A percentile compares a stretch with the other conserved stretches of the same genome.
These are phyloP conservation scores for Chamaecyparis obtusa DNA, from an alignment of 75 land plant genomes.

Conservation along the genomic window DNA sequence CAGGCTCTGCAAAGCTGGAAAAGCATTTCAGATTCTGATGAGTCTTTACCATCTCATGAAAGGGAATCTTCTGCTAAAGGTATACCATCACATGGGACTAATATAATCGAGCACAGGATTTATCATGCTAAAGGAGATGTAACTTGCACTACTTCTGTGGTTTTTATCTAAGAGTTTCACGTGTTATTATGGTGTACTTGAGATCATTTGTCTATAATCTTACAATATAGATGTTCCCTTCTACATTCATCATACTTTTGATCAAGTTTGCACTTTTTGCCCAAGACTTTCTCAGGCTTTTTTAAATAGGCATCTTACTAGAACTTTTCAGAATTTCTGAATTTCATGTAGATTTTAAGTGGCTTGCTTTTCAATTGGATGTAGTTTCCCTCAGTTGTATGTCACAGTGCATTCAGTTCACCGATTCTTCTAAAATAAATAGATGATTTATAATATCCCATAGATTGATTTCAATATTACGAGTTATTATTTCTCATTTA, in stretches of 20 bases:
- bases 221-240: background rate
- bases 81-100: background rate
- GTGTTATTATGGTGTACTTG: background rate
- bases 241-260: background rate
- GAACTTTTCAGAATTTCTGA: background rate
- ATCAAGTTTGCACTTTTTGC: background rate
- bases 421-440: background rate
- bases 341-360: background rate
- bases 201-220: background rate
- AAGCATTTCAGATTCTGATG: slow-evolving; percentile 42
- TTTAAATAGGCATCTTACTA: background rate
- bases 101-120: background rate
- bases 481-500: slow-evolving; percentile 1
- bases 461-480: background rate
- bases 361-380: background rate
- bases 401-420: background rate
- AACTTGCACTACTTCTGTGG: background rate
- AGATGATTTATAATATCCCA: background rate
- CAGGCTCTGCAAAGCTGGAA: slow-evolving; percentile 83
- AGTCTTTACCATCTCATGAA: slow-evolving; percentile 12
- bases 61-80: slow-evolving; percentile 44
- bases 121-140: background rate
- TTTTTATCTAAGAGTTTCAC: background rate
- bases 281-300: background rate
- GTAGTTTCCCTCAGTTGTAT: background rate